Conservation (phyloP, 257 asterid genomes). For the Nicotiana knightiana region DNA sequence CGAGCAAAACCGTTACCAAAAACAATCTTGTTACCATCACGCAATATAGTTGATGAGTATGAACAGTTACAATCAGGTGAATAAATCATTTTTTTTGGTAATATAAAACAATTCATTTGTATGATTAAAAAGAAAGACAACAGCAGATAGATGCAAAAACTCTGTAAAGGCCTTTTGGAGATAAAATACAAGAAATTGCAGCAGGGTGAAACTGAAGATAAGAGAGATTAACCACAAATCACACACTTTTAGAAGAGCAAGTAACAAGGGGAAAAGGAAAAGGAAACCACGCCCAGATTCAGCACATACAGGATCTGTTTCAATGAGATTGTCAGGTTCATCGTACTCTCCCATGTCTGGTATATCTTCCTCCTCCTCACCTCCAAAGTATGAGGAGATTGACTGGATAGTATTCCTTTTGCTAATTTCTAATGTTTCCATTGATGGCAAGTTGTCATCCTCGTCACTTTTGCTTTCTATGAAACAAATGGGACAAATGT, state of each 20-base stretch:
- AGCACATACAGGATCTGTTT: slow-evolving; percentile 66
- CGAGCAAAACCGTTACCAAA: background rate
- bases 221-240: background rate
- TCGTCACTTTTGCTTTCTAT: slow-evolving; percentile 56
- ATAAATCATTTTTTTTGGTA: no score
- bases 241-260: background rate
- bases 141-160: background rate
- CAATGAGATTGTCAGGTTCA: slow-evolving; percentile 71
- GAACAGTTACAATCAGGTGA: background rate
- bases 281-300: background rate
- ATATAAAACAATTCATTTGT: background rate
- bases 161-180: background rate
- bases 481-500: slow-evolving; percentile 16
- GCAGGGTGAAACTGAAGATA: background rate
- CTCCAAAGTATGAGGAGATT: slow-evolving; percentile 80
- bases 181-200: background rate
- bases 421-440: slow-evolving; percentile 77
- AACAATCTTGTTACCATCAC: background rate
- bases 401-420: slow-evolving; percentile 62
- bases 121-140: no score
- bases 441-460: slow-evolving; percentile 77
- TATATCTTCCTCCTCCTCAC: slow-evolving; percentile 87
- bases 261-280: no score
- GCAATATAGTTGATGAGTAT: background rate
- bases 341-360: slow-evolving; percentile 91